phyloP scores from a whole-genome alignment of 2,329 filamentous ascomycete species.

The Byssothecium circinans region DNA sequence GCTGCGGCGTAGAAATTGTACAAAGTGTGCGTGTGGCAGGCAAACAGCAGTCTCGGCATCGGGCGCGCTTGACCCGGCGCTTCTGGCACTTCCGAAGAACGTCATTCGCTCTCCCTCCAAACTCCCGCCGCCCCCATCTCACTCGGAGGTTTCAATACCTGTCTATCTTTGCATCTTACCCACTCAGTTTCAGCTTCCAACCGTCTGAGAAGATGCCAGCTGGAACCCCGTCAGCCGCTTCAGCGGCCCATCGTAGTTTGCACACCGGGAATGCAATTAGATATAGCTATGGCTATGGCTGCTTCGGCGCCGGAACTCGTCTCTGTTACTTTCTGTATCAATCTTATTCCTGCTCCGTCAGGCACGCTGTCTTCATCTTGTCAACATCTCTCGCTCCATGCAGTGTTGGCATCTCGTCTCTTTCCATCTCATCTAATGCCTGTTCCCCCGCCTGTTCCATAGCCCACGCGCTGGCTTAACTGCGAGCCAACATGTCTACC shows the following conservation, averaged over 20 bases:
- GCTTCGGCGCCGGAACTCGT: not conserved
- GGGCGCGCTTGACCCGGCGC: not conserved
- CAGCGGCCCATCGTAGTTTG: not conserved
- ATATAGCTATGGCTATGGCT: not conserved
- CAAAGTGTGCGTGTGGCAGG: not conserved
- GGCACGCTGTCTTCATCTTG: no score
- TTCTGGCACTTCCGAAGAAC: not conserved
- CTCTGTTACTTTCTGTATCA: no score
- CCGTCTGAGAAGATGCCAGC: not conserved
- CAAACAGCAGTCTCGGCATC: not conserved
- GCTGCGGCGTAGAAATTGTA: constrained; percentile 5
- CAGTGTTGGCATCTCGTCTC: constrained; percentile 4
- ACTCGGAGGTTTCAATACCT: constrained; percentile 7
- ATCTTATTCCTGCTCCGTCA: no score
- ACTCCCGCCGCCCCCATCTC: not conserved
- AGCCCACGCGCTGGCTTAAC: not conserved
- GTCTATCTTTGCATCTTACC: constrained; percentile 17
- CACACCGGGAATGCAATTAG: not conserved
- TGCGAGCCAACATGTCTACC: constrained; percentile 10
- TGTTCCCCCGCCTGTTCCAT: not conserved
- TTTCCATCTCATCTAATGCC: not conserved
- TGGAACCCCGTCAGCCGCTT: not conserved
- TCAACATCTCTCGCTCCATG: constrained; percentile 14
- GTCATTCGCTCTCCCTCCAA: not conserved
- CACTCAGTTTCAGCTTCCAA: constrained; percentile 11